Evolutionary conservation across 768 basidiomycete genomes (phyloP).

Genomic region (Hericium rajendrae): DNA sequence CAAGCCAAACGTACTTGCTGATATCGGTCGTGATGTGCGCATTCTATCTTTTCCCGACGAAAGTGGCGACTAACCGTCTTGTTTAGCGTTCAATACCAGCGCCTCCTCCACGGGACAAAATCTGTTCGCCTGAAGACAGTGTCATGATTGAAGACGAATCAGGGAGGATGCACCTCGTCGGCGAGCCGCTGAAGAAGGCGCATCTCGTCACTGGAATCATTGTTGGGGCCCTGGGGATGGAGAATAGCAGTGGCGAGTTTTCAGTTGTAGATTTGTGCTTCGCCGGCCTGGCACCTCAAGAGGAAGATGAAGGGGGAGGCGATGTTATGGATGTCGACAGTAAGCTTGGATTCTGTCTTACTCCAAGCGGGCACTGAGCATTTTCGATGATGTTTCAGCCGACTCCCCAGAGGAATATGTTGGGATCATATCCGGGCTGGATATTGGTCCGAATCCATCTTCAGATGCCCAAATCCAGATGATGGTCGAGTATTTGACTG

Average conservation of each 20-base stretch:
- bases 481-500: slow-evolving; percentile 82
- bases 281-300: slow-evolving; percentile 71
- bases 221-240: slow-evolving; percentile 81
- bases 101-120: slow-evolving; percentile 67
- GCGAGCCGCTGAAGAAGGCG: slow-evolving; percentile 50
- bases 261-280: slow-evolving; percentile 87
- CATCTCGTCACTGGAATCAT: slow-evolving; percentile 87
- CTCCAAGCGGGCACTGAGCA: slow-evolving; percentile 3
- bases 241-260: slow-evolving; percentile 84
- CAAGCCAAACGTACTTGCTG: slow-evolving; percentile 96
- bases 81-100: slow-evolving; percentile 73
- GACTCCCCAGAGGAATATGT: slow-evolving; percentile 52
- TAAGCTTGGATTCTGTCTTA: slow-evolving; percentile 21
- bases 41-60: neutral
- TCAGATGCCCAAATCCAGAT: slow-evolving; percentile 73
- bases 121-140: slow-evolving; percentile 66
- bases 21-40: slow-evolving; percentile 74
- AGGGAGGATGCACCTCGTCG: slow-evolving; percentile 83
- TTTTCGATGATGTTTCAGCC: neutral
- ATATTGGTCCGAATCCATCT: slow-evolving; percentile 54
- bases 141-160: slow-evolving; percentile 95
- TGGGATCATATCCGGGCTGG: slow-evolving; percentile 78
- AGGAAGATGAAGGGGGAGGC: slow-evolving; percentile 19
- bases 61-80: neutral
- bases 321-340: slow-evolving; percentile 67